Evolutionary conservation across 257 asterid genomes (phyloP).

Genomic region (Fraxinus quadrangulata): DNA sequence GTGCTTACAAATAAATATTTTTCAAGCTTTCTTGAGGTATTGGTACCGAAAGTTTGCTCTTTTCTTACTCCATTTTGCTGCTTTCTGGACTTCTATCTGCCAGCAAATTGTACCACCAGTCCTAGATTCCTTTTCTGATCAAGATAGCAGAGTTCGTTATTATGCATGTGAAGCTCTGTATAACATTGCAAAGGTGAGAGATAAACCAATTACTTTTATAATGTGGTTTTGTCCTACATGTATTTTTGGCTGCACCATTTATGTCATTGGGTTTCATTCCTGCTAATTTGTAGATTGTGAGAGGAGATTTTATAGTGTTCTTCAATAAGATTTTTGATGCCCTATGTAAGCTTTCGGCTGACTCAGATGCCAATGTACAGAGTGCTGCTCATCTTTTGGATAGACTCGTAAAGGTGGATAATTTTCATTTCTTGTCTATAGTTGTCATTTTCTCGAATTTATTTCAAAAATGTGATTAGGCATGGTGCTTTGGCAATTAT

Average conservation of each 20-base stretch:
- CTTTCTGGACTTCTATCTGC: constrained; percentile 21
- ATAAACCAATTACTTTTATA: constrained; percentile 7
- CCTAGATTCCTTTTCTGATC: constrained; percentile 83
- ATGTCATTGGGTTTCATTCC: constrained; percentile 26
- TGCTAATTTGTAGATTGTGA: constrained; percentile 74
- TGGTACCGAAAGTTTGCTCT: constrained; percentile 4
- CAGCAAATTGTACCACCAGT: constrained; percentile 99
- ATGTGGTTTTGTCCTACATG: constrained; percentile 13
- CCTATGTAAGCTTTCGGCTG: constrained; percentile 97
- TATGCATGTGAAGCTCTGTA: constrained; percentile 98
- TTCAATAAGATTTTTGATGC: constrained; percentile 97
- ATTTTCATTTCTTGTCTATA: constrained; percentile 1
- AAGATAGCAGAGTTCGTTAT: constrained; percentile 98
- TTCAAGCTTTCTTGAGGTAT: constrained; percentile 22
- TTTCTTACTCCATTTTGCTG: constrained; percentile 32
- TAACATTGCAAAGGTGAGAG: constrained; percentile 93
- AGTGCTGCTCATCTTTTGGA: constrained; percentile 99
- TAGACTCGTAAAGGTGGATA: constrained; percentile 87
- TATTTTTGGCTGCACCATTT: neutral
- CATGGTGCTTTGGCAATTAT: constrained; percentile 14
- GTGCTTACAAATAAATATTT: constrained; percentile 11
- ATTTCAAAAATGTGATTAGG: neutral
- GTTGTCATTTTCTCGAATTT: neutral
- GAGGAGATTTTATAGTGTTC: constrained; percentile 97
- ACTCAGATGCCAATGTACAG: constrained; percentile 96